These are phyloP conservation scores for Globisporangium megalacanthum DNA, from an alignment of 352 stramenopile genomes.

Conservation along the genomic window DNA sequence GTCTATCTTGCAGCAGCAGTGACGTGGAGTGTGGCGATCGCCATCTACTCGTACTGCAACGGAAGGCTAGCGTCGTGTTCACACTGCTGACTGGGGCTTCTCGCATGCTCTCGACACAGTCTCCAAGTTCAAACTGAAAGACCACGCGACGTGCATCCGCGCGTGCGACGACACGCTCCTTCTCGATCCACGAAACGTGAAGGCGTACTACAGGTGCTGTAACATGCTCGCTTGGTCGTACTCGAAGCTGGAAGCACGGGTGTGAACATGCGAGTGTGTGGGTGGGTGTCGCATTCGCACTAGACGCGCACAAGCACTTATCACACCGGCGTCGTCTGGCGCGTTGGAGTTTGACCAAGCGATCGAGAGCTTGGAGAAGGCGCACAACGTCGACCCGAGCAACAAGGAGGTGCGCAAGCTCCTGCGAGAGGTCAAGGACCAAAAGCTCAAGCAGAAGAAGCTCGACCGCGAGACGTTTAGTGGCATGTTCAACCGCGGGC, in stretches of 20 bases:
- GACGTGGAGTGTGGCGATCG: too few species aligned
- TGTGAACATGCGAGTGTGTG: background rate
- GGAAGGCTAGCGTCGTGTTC: background rate
- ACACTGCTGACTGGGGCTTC: too few species aligned
- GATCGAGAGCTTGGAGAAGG: conserved; percentile 65
- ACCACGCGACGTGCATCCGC: conserved; percentile 48
- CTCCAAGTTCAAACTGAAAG: conserved; percentile 74
- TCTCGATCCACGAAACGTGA: conserved; percentile 60
- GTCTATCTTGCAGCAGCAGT: conserved; percentile 2
- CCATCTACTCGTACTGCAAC: background rate
- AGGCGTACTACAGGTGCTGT: conserved; percentile 64
- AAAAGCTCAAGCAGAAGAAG: conserved; percentile 52
- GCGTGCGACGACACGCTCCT: conserved; percentile 69
- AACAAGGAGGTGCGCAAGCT: conserved; percentile 65
- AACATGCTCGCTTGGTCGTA: too few species aligned
- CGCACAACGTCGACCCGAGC: conserved; percentile 45
- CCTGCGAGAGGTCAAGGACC: conserved; percentile 61
- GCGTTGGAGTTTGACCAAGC: conserved; percentile 74
- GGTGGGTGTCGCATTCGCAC: background rate
- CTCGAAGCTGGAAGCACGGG: background rate
- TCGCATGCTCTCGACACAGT: conserved; percentile 21
- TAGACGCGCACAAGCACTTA: conserved; percentile 66
- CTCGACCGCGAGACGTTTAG: conserved; percentile 76
- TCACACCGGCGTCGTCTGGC: conserved; percentile 67
- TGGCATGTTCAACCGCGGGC: conserved; percentile 75